phyloP scores from a whole-genome alignment of 2,329 filamentous ascomycete genomes.

The Ophiocordyceps camponoti-saundersi region DNA sequence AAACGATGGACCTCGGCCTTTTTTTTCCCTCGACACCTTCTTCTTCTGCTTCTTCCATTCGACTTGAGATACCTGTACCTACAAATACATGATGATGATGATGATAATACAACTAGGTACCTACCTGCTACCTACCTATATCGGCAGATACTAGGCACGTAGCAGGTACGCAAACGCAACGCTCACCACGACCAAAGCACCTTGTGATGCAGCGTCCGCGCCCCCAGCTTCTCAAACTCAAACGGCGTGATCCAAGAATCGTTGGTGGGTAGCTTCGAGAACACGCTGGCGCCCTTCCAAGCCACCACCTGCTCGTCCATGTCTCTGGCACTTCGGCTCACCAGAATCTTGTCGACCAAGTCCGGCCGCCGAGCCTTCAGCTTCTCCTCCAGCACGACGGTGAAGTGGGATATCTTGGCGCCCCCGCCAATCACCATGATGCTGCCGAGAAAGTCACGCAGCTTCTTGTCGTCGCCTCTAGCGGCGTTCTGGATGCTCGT shows the following conservation, averaged over 20 bases:
- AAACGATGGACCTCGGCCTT: not conserved
- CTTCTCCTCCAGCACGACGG: slow-evolving; percentile 66
- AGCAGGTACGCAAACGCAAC: too few relatives aligned
- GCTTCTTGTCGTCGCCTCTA: slow-evolving; percentile 79
- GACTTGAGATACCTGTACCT: too few relatives aligned
- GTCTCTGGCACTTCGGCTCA: slow-evolving; percentile 63
- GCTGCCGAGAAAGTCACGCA: slow-evolving; percentile 73
- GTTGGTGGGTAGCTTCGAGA: slow-evolving; percentile 80
- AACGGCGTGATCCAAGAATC: slow-evolving; percentile 83
- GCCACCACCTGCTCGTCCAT: slow-evolving; percentile 94
- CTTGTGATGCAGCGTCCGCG: slow-evolving; percentile 72
- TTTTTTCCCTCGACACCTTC: not conserved
- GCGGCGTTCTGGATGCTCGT: slow-evolving; percentile 78
- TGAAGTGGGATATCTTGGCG: slow-evolving; percentile 64
- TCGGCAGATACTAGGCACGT: too few relatives aligned
- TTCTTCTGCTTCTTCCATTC: too few relatives aligned
- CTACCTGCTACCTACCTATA: not conserved
- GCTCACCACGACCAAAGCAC: slow-evolving; percentile 45
- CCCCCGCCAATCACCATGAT: slow-evolving; percentile 87
- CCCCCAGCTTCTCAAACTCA: slow-evolving; percentile 78
- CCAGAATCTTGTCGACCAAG: slow-evolving; percentile 41
- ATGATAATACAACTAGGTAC: too few relatives aligned
- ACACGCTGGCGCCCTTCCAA: slow-evolving; percentile 97
- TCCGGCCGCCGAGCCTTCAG: slow-evolving; percentile 51
- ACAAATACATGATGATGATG: too few relatives aligned